These are phyloP conservation scores for Verbena officinalis DNA, from an alignment of 257 asterid species.

Conservation along the genomic window DNA sequence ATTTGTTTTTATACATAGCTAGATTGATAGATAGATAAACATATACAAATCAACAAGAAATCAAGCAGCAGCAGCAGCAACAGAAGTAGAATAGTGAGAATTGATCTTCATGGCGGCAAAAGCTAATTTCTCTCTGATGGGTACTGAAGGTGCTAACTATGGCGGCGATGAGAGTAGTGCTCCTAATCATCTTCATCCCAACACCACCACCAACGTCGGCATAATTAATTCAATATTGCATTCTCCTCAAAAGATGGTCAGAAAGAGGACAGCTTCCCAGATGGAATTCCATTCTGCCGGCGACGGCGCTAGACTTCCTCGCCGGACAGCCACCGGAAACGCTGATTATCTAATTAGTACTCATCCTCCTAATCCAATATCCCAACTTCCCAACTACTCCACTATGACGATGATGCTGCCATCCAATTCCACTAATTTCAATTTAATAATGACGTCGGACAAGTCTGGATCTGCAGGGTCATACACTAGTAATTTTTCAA, in stretches of 20 bases:
- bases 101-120: slow-evolving; percentile 52
- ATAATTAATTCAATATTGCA: slow-evolving; percentile 15
- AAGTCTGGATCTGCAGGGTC: slow-evolving; percentile 48
- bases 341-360: neutral
- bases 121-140: slow-evolving; percentile 43
- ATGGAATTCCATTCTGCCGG: slow-evolving; percentile 54
- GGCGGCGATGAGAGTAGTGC: slow-evolving; percentile 27
- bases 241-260: slow-evolving; percentile 47
- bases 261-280: slow-evolving; percentile 86
- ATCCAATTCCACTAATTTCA: slow-evolving; percentile 43
- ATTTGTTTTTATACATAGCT: too few relatives aligned
- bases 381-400: slow-evolving; percentile 72
- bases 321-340: slow-evolving; percentile 42
- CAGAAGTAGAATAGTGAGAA: too few relatives aligned
- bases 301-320: slow-evolving; percentile 45
- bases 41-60: neutral
- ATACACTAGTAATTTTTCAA: slow-evolving; percentile 16
- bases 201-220: neutral
- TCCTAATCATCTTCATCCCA: neutral
- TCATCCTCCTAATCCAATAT: slow-evolving; percentile 32
- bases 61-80: too few relatives aligned
- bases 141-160: slow-evolving; percentile 28
- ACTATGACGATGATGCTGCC: slow-evolving; percentile 46
- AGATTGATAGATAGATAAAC: too few relatives aligned
- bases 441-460: slow-evolving; percentile 49